A percentile compares a stretch with the other conserved stretches of the same genome.
Conservation (phyloP, 352 stramenopile genomes). For the Pythium folliculosum region DNA sequence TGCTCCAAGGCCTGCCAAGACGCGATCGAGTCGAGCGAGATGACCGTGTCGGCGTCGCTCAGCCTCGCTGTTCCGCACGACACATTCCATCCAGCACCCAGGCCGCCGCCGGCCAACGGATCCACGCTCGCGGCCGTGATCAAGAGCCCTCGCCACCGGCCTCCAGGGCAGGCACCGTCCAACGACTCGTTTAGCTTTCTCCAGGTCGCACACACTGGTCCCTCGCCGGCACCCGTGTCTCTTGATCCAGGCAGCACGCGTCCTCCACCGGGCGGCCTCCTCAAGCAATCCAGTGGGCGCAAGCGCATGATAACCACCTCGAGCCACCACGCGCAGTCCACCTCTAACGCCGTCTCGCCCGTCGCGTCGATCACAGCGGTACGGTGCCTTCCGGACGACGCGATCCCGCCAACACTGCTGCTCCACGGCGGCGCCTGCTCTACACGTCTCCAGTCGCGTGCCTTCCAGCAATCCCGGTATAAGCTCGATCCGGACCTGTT, state of each 20-base stretch:
- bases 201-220: slow-evolving; percentile 16
- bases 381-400: slow-evolving; percentile 19
- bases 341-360: background rate
- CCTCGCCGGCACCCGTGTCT: background rate
- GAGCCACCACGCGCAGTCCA: background rate
- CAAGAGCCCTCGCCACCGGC: slow-evolving; percentile 22
- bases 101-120: slow-evolving; percentile 1
- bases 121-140: background rate
- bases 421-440: background rate
- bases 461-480: slow-evolving; percentile 23
- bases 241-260: background rate
- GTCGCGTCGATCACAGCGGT: slow-evolving; percentile 24
- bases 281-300: slow-evolving; percentile 3
- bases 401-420: slow-evolving; percentile 8
- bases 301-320: slow-evolving; percentile 4
- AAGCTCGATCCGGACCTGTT: slow-evolving; percentile 29
- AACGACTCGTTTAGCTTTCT: slow-evolving; percentile 20
- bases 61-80: slow-evolving; percentile 6
- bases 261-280: background rate
- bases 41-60: slow-evolving; percentile 27
- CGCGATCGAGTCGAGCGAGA: slow-evolving; percentile 27
- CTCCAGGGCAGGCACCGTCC: background rate
- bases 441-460: background rate
- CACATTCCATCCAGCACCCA: background rate
- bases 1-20: slow-evolving; percentile 24